These are phyloP conservation scores for Mycogone perniciosa DNA, from an alignment of 2,329 filamentous ascomycete genomes.

Conservation along the genomic window DNA sequence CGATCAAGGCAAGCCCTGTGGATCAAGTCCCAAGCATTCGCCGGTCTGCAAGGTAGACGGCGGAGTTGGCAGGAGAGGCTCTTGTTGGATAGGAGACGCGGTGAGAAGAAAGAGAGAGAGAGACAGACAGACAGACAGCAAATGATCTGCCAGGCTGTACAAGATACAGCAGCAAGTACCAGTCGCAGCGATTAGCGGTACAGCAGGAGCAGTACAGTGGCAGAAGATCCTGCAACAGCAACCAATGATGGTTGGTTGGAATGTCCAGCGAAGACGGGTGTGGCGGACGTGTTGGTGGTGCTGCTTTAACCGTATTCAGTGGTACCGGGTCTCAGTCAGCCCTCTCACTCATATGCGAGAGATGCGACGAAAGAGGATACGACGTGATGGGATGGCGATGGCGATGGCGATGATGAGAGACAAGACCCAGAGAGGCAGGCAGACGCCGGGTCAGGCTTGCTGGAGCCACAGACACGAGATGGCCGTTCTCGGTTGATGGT, in stretches of 20 bases:
- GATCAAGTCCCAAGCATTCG: neutral
- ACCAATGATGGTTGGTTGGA: constrained; percentile 6
- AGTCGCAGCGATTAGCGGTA: neutral
- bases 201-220: neutral
- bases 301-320: constrained; percentile 7
- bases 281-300: constrained; percentile 9
- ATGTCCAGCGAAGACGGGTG: constrained; percentile 7
- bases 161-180: neutral
- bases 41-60: neutral
- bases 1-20: no score
- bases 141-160: neutral
- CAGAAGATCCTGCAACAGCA: neutral
- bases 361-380: neutral
- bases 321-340: constrained; percentile 1
- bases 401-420: neutral
- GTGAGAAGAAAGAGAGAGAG: neutral
- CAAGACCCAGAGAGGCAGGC: neutral
- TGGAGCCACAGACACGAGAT: neutral
- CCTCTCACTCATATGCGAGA: neutral
- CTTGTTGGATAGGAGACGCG: neutral
- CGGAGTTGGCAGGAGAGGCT: no score
- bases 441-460: neutral
- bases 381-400: neutral
- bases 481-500: neutral
- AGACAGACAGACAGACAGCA: neutral